Conservation (phyloP, 192 early-diverging fungal genomes). For the Lunasporangiospora selenospora region DNA sequence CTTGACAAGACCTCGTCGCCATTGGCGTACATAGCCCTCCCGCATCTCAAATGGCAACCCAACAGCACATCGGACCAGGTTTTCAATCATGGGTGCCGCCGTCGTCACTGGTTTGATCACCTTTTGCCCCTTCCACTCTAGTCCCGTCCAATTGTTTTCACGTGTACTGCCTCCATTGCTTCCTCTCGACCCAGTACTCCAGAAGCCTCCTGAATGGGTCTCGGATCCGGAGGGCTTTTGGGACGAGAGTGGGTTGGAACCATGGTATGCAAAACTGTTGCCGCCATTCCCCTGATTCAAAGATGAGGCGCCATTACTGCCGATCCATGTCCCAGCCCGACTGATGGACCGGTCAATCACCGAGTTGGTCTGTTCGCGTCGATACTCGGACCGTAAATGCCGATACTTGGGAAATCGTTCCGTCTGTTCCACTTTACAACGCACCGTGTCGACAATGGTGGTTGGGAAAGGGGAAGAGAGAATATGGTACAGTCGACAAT, state of each 20-base stretch:
- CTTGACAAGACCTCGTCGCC: constrained; percentile 53
- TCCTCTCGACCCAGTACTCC: not conserved
- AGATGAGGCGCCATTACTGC: too few species aligned
- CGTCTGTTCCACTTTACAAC: constrained; percentile 53
- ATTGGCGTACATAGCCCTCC: constrained; percentile 57
- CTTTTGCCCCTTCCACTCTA: constrained; percentile 47
- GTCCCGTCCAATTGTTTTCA: constrained; percentile 36
- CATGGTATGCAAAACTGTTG: not conserved
- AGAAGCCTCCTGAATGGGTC: constrained; percentile 22
- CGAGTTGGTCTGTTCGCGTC: constrained; percentile 23
- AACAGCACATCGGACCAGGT: constrained; percentile 47
- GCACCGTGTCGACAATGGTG: constrained; percentile 53
- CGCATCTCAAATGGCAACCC: constrained; percentile 53
- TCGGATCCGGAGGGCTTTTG: constrained; percentile 22
- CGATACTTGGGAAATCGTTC: constrained; percentile 41
- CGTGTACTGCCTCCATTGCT: not conserved
- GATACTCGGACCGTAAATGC: constrained; percentile 34
- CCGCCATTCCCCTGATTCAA: not conserved
- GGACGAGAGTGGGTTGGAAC: constrained; percentile 25
- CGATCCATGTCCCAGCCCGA: constrained; percentile 29
- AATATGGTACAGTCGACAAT: constrained; percentile 43
- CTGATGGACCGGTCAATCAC: constrained; percentile 17
- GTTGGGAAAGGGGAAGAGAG: constrained; percentile 56
- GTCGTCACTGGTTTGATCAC: constrained; percentile 37
- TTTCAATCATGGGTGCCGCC: constrained; percentile 54